phyloP scores from a whole-genome alignment of 129 eudicot genomes.

The Flaveria ramosissima region DNA sequence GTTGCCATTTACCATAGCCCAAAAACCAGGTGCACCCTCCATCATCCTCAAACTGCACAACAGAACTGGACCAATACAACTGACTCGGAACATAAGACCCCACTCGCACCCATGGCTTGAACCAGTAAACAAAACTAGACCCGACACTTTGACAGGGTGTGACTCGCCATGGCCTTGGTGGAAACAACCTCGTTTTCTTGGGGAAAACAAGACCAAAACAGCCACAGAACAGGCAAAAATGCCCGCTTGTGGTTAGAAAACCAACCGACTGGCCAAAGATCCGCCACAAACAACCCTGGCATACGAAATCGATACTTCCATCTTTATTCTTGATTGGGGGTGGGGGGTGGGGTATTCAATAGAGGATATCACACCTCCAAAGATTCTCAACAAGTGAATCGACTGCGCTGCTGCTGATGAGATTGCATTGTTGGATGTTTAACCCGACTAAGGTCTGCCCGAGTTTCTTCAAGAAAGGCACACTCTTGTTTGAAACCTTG shows the following conservation, averaged over 20 bases:
- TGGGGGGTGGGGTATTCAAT: conserved; percentile 19
- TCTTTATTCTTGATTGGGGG: conserved; percentile 7
- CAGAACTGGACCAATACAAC: conserved; percentile 23
- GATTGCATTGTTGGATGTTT: conserved; percentile 81
- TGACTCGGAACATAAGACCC: conserved; percentile 27
- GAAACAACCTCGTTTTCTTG: conserved; percentile 37
- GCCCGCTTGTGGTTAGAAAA: conserved; percentile 53
- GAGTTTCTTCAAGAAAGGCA: conserved; percentile 51
- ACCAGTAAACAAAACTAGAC: conserved; percentile 5
- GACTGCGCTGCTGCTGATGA: conserved; percentile 61
- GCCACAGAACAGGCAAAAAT: conserved; percentile 41
- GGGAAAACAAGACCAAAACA: conserved; percentile 41
- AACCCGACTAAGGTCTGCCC: conserved; percentile 72
- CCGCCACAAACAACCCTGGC: conserved; percentile 51
- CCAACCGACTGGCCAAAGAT: conserved; percentile 40
- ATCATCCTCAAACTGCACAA: conserved; percentile 34
- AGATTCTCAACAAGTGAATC: conserved; percentile 62
- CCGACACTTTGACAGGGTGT: conserved; percentile 32
- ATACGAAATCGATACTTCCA: conserved; percentile 18
- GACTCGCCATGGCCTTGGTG: conserved; percentile 43
- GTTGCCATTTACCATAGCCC: conserved; percentile 64
- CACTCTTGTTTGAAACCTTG: conserved; percentile 66
- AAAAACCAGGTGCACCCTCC: conserved; percentile 47
- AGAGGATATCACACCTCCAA: conserved; percentile 91
- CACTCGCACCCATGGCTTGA: neutral